Evolutionary conservation across 148 eudicot genomes (phyloP).

Genomic region (Simmondsia chinensis): DNA sequence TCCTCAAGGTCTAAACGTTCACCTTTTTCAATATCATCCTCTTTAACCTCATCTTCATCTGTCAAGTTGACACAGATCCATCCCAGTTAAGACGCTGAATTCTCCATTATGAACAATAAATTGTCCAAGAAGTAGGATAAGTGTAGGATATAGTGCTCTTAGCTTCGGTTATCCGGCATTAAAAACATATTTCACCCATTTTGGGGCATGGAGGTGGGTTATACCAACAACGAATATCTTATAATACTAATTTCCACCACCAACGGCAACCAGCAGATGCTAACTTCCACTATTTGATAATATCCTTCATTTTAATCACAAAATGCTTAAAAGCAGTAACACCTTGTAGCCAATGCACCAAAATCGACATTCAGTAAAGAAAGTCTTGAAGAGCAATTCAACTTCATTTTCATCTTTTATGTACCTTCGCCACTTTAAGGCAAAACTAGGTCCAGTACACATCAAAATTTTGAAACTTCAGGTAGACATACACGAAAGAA

Average conservation of each 20-base stretch:
- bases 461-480: too few species aligned
- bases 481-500: too few species aligned
- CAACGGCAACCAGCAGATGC: slow-evolving; percentile 12
- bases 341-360: slow-evolving; percentile 4
- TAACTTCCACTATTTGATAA: slow-evolving; percentile 5
- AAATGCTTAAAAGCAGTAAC: slow-evolving; percentile 1
- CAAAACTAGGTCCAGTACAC: too few species aligned
- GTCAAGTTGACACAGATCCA: slow-evolving; percentile 42
- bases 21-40: slow-evolving; percentile 80
- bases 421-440: slow-evolving; percentile 1
- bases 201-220: neutral
- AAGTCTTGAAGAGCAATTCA: slow-evolving; percentile 6
- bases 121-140: slow-evolving; percentile 11
- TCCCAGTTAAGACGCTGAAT: slow-evolving; percentile 26
- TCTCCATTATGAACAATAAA: slow-evolving; percentile 15
- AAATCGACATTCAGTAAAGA: slow-evolving; percentile 3
- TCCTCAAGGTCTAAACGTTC: slow-evolving; percentile 95
- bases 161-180: slow-evolving; percentile 9
- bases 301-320: slow-evolving; percentile 1
- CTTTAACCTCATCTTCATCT: slow-evolving; percentile 80
- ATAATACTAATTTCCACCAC: neutral
- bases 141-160: slow-evolving; percentile 4
- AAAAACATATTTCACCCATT: slow-evolving; percentile 9
- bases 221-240: slow-evolving; percentile 7
- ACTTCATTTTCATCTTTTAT: neutral